phyloP scores from a whole-genome alignment of 257 asterid species.

The Gynochthodes officinalis region DNA sequence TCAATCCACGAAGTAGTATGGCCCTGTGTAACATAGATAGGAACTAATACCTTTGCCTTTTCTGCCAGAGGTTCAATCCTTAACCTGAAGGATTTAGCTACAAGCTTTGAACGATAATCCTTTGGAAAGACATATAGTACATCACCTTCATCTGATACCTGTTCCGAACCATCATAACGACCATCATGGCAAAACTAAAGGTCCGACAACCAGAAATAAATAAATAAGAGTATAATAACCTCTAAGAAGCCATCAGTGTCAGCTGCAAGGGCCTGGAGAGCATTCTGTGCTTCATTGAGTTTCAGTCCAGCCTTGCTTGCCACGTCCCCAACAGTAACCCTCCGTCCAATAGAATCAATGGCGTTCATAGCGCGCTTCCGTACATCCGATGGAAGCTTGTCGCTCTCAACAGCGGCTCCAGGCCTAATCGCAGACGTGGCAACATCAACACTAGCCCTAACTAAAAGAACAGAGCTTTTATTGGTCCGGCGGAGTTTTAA shows the following conservation, averaged over 20 bases:
- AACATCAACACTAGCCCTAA: conserved; percentile 64
- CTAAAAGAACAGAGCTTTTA: conserved; percentile 26
- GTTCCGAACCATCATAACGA: conserved; percentile 19
- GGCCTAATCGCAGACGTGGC: conserved; percentile 47
- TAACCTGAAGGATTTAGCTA: conserved; percentile 75
- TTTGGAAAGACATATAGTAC: conserved; percentile 79
- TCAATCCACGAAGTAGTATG: too few relatives aligned
- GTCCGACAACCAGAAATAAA: background rate
- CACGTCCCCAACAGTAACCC: conserved; percentile 94
- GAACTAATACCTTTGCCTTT: conserved; percentile 70
- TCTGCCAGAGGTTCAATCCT: conserved; percentile 74
- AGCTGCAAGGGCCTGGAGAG: conserved; percentile 95
- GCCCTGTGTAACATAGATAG: background rate
- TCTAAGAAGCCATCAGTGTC: conserved; percentile 90
- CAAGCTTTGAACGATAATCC: conserved; percentile 72
- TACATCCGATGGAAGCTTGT: conserved; percentile 68
- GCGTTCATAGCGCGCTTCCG: conserved; percentile 87
- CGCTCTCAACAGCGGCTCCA: conserved; percentile 84
- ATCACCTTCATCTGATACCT: conserved; percentile 99
- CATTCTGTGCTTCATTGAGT: conserved; percentile 80
- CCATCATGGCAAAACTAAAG: background rate
- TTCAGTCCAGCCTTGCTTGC: conserved; percentile 90
- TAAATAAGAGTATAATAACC: conserved; percentile 33
- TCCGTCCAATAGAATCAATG: conserved; percentile 72
- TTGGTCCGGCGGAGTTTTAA: conserved; percentile 20